phyloP scores from a whole-genome alignment of 345 rosid species.

The Camelina laxa region DNA sequence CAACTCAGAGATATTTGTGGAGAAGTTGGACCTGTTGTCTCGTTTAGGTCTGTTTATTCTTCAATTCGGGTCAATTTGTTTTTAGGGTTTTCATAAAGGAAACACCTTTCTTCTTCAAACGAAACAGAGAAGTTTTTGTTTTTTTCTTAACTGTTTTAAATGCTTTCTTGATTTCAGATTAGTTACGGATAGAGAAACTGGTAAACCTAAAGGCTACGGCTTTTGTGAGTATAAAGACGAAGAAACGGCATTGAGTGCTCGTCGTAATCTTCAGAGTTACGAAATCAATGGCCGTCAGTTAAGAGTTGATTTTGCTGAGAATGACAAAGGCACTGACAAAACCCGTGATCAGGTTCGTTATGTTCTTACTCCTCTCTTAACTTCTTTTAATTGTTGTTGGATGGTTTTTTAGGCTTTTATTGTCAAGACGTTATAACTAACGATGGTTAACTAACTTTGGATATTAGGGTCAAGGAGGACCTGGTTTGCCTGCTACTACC shows the following conservation, averaged over 20 bases:
- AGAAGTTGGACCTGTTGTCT: constrained; percentile 98
- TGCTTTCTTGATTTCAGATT: constrained; percentile 59
- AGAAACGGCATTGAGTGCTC: constrained; percentile 97
- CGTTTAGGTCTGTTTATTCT: constrained; percentile 76
- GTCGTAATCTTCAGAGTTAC: constrained; percentile 96
- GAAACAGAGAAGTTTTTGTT: too few species aligned
- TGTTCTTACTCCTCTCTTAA: constrained; percentile 42
- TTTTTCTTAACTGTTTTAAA: neutral
- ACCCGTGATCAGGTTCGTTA: constrained; percentile 70
- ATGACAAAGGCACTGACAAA: constrained; percentile 88
- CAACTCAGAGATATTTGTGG: constrained; percentile 95
- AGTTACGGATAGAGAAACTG: constrained; percentile 95
- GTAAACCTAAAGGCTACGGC: constrained; percentile 98
- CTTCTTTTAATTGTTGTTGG: neutral
- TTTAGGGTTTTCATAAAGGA: constrained; percentile 26
- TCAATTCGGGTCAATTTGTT: constrained; percentile 2
- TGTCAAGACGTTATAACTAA: constrained; percentile 22
- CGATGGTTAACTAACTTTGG: constrained; percentile 13
- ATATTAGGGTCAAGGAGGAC: constrained; percentile 90
- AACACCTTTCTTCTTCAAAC: neutral
- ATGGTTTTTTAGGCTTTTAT: constrained; percentile 13
- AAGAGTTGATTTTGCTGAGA: constrained; percentile 99
- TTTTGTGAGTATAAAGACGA: constrained; percentile 99
- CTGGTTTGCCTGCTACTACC: constrained; percentile 61
- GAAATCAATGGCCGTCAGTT: constrained; percentile 94